Percentiles rank a stretch among this genome's conserved stretches.
phyloP scores from a whole-genome alignment of 495 filamentous ascomycete species.

The Massariosphaeria phaeospora region DNA sequence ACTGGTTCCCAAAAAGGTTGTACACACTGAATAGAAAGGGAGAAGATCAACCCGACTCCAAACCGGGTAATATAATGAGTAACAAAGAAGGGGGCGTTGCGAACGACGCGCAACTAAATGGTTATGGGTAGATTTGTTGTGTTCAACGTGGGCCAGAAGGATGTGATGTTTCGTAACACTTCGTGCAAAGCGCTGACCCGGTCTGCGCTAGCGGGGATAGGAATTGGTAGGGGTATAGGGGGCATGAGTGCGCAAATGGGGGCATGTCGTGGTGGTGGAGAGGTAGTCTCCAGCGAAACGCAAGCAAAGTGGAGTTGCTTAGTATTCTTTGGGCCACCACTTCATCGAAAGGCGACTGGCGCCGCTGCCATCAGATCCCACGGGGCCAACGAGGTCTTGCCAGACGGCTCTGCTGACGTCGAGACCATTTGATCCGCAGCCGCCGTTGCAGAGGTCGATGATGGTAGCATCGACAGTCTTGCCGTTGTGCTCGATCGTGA shows the following conservation, averaged over 20 bases:
- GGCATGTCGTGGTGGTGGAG: no score
- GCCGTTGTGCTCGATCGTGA: conserved; percentile 56
- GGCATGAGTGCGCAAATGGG: conserved; percentile 17
- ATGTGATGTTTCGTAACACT: conserved; percentile 23
- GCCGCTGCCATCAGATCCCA: no score
- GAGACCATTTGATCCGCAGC: conserved; percentile 32
- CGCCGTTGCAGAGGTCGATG: conserved; percentile 74
- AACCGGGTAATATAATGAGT: no score
- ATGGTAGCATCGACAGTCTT: conserved; percentile 53
- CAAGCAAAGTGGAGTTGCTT: conserved; percentile 1
- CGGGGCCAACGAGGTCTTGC: background rate
- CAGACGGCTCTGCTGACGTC: conserved; percentile 7
- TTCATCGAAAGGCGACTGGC: no score
- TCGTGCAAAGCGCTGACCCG: conserved; percentile 33
- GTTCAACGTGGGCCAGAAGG: conserved; percentile 1
- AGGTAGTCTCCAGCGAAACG: conserved; percentile 10
- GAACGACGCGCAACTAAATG: no score
- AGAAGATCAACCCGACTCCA: no score
- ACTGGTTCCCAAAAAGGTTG: no score
- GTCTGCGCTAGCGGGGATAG: conserved; percentile 26
- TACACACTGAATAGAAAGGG: no score
- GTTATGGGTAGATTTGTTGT: no score
- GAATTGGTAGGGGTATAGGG: conserved; percentile 15
- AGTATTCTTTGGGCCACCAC: no score
- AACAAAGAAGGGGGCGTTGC: no score